Percentiles rank a stretch among this genome's conserved stretches.
Evolutionary conservation across 306 rosid species (phyloP).

Genomic region (Comarum palustre): DNA sequence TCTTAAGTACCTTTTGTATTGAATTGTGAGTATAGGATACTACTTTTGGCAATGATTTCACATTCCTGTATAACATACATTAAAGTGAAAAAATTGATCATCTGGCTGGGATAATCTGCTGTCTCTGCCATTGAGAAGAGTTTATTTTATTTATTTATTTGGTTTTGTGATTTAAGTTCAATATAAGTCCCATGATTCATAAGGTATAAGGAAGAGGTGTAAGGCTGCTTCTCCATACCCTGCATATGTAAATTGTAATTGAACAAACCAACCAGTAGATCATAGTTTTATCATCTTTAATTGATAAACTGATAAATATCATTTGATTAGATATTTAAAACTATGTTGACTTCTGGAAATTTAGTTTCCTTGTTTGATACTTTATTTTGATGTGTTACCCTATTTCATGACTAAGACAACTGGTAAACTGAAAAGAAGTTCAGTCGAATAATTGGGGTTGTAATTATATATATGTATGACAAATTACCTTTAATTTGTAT

Average conservation of each 20-base stretch:
- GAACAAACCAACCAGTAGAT: neutral
- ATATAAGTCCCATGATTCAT: constrained; percentile 9
- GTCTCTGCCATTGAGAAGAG: constrained; percentile 7
- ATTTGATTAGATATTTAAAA: neutral
- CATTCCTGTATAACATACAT: neutral
- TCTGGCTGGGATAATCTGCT: neutral
- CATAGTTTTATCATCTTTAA: neutral
- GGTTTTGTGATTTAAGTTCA: neutral
- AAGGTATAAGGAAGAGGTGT: neutral
- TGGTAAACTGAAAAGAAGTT: neutral
- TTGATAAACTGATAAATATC: neutral
- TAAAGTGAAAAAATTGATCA: neutral
- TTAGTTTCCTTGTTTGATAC: neutral
- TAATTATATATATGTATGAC: neutral
- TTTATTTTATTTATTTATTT: neutral
- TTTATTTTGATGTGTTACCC: neutral
- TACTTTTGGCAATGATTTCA: neutral
- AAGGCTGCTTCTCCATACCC: neutral
- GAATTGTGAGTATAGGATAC: neutral
- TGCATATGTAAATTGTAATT: neutral
- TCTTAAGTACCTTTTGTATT: constrained; percentile 13
- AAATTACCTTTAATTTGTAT: neutral
- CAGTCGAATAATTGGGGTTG: neutral
- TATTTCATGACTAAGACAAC: neutral
- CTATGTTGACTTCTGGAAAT: neutral